Evolutionary conservation across 2,329 filamentous ascomycete genomes (phyloP), one percentile per base, ranked within the genome.

Genomic region (Fusarium keratoplasticum): DNA sequence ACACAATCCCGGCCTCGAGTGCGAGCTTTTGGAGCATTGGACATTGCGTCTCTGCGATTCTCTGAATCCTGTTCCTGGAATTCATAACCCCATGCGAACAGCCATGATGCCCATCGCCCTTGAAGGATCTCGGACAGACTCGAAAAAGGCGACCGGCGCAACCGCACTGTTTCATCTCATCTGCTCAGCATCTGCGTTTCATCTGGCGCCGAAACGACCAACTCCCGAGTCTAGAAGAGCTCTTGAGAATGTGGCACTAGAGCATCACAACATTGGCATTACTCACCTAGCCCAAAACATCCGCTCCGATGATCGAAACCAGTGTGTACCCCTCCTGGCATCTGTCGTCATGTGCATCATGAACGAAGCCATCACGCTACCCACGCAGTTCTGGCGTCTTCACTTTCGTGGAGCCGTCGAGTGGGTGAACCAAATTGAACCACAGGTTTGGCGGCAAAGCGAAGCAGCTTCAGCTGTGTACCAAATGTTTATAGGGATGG

Each of bases 391-490:
- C 27, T 78, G 76, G 76, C 74, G 73, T 0, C 29, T 77, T 14
- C 76, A 78, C 63, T 75, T 78, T 14, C 73, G 76, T 0, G 76
- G 76, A 1, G 75, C 76, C 0, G 75, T 78, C 1, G 76, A 78
- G 25, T 78, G 76, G 76, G 76, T 78, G 7, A 78, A 78, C 18
- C 76, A 78, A 20, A 78, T 78, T 2, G 73, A 77, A 18, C 74
- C 76, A 0, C 76, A 78, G 6, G 68, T 78, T 4, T 78, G 76
- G 76, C 66, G 77, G 18, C 65, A 69, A 13, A 75, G 57, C 4
- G 76, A 77, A 16, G 67, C 73, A 9, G 76, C 76, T 2, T 76
- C 74, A 0, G 60, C 70, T 3, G 66, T 78, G 0, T 78, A 78
- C 6, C 76, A 78, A 44, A 78, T 78, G 76, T 78, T 78, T 18